A percentile compares a stretch with the other conserved stretches of the same genome.
Conservation (phyloP, 441 rosid species). For the Euphorbia neoarborescens region DNA sequence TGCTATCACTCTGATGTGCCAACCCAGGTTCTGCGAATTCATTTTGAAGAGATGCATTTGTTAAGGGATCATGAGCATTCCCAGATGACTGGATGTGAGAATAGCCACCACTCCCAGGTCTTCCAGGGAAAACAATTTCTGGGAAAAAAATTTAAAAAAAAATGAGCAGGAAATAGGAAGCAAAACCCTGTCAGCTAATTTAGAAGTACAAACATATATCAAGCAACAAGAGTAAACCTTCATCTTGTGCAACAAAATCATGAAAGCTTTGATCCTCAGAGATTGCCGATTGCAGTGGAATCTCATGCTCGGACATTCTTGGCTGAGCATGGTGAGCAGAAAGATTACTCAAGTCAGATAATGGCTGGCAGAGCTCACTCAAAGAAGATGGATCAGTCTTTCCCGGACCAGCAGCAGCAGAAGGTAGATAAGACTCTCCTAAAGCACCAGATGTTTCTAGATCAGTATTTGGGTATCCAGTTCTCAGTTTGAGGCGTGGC, state of each 20-base stretch:
- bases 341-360: slow-evolving; percentile 25
- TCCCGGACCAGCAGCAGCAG: slow-evolving; percentile 28
- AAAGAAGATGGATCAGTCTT: slow-evolving; percentile 26
- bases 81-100: slow-evolving; percentile 34
- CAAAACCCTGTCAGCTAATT: not conserved
- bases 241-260: slow-evolving; percentile 49
- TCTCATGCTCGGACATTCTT: slow-evolving; percentile 35
- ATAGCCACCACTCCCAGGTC: slow-evolving; percentile 46
- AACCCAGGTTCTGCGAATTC: slow-evolving; percentile 32
- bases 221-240: slow-evolving; percentile 42
- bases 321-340: slow-evolving; percentile 33
- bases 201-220: slow-evolving; percentile 10
- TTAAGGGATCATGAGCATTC: slow-evolving; percentile 27
- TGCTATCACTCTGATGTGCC: slow-evolving; percentile 43
- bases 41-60: slow-evolving; percentile 31
- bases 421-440: slow-evolving; percentile 32
- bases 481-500: slow-evolving; percentile 40
- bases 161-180: not conserved
- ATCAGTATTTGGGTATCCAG: slow-evolving; percentile 25
- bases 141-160: slow-evolving; percentile 23
- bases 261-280: slow-evolving; percentile 41
- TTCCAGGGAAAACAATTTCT: slow-evolving; percentile 74
- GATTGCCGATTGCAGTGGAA: slow-evolving; percentile 30
- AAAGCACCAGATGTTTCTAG: slow-evolving; percentile 31
- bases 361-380: slow-evolving; percentile 22